phyloP scores from a whole-genome alignment of 495 filamentous ascomycete species.

The Aspergillus baeticus region DNA sequence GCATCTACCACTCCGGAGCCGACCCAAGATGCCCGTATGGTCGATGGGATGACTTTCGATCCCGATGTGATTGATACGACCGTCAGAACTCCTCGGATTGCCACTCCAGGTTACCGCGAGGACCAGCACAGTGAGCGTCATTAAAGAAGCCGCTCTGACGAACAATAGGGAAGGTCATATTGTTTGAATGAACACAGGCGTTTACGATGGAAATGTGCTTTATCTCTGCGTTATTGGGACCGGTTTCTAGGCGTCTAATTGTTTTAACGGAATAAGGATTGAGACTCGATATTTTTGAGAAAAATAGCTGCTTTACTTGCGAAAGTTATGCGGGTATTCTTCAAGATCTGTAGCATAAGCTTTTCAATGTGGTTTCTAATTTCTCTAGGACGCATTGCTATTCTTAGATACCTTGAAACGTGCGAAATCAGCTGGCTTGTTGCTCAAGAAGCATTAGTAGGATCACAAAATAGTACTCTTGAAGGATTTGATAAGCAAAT shows the following conservation, averaged over 20 bases:
- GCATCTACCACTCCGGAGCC: conserved; percentile 40
- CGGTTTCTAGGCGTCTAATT: background rate
- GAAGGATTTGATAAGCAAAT: too few species aligned
- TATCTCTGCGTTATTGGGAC: background rate
- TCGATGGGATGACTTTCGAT: conserved; percentile 59
- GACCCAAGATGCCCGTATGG: conserved; percentile 46
- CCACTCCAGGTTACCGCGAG: conserved; percentile 23
- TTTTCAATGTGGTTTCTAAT: background rate
- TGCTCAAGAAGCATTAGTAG: too few species aligned
- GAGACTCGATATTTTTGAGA: background rate
- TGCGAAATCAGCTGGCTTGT: too few species aligned
- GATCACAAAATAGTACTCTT: background rate
- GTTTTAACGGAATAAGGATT: background rate
- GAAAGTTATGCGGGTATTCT: background rate
- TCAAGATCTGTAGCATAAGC: conserved; percentile 4
- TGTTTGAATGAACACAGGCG: background rate
- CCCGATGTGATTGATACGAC: conserved; percentile 53
- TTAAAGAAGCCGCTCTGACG: background rate
- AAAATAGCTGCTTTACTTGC: background rate
- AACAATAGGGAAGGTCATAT: background rate
- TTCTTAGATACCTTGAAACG: background rate
- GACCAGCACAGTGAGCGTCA: background rate
- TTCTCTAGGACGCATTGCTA: background rate
- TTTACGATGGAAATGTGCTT: background rate
- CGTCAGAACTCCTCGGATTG: conserved; percentile 40